phyloP scores from a whole-genome alignment of 352 stramenopile species.

The Aphanomyces stellatus region DNA sequence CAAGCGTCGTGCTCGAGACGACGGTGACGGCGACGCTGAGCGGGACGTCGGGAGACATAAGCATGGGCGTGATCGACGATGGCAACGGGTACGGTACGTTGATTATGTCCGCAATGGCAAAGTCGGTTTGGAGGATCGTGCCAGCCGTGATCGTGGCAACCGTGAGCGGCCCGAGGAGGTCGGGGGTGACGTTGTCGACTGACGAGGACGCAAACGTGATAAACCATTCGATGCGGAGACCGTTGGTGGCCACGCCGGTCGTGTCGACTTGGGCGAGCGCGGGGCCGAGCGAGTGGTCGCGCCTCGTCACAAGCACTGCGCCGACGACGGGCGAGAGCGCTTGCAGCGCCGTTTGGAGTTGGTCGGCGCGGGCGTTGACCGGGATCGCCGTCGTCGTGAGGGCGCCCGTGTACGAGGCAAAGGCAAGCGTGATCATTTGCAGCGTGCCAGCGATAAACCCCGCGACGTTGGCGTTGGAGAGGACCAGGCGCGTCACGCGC shows the following conservation, averaged over 20 bases:
- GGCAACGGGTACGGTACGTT: conserved; percentile 23
- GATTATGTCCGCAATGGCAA: conserved; percentile 30
- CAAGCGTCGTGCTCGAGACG: conserved; percentile 48
- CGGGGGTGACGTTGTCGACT: conserved; percentile 38
- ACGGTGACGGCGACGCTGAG: conserved; percentile 44
- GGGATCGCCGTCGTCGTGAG: conserved; percentile 31
- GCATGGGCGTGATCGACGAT: conserved; percentile 31
- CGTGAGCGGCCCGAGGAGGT: conserved; percentile 34
- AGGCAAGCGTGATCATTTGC: conserved; percentile 48
- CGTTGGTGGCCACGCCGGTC: conserved; percentile 32
- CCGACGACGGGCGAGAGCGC: conserved; percentile 40
- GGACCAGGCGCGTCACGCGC: conserved; percentile 39
- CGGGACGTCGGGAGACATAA: conserved; percentile 41
- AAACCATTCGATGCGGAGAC: conserved; percentile 53
- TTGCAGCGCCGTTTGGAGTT: conserved; percentile 47
- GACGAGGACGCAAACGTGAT: conserved; percentile 65
- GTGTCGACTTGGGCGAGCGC: conserved; percentile 27
- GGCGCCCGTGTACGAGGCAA: conserved; percentile 42
- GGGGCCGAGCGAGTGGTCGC: conserved; percentile 50
- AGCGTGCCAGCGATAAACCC: conserved; percentile 23
- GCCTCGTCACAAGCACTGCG: conserved; percentile 41
- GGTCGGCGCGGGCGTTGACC: conserved; percentile 39
- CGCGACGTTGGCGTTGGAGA: conserved; percentile 29
- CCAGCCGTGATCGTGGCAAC: conserved; percentile 25
- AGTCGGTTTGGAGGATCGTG: conserved; percentile 18